Conservation (phyloP, 495 filamentous ascomycete species). For the Aspergillus indologenus region DNA sequence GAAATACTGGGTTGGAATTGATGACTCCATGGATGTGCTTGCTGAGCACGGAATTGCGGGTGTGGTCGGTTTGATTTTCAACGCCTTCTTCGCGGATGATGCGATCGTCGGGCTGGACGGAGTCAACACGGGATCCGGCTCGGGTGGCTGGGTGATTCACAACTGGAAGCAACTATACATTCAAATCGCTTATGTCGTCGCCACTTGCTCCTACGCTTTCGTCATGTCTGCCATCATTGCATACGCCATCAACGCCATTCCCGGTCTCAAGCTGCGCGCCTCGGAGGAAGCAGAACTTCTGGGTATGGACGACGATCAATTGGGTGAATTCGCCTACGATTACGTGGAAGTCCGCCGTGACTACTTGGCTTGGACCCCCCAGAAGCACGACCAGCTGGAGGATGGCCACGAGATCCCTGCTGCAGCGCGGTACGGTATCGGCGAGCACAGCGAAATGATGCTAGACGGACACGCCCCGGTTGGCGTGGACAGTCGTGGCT, state of each 20-base stretch:
- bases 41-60: slow-evolving; percentile 96
- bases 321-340: slow-evolving; percentile 98
- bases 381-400: slow-evolving; percentile 61
- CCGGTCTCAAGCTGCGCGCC: slow-evolving; percentile 87
- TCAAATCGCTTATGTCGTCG: slow-evolving; percentile 86
- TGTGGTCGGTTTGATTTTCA: slow-evolving; percentile 89
- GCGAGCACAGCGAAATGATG: slow-evolving; percentile 71
- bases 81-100: slow-evolving; percentile 81
- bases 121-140: slow-evolving; percentile 70
- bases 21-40: slow-evolving; percentile 97
- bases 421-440: slow-evolving; percentile 76
- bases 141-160: slow-evolving; percentile 83
- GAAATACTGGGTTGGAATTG: slow-evolving; percentile 93
- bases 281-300: slow-evolving; percentile 95
- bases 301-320: slow-evolving; percentile 98
- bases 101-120: slow-evolving; percentile 94
- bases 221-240: slow-evolving; percentile 81
- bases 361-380: slow-evolving; percentile 95
- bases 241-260: slow-evolving; percentile 78
- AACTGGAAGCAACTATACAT: slow-evolving; percentile 89
- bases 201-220: slow-evolving; percentile 73
- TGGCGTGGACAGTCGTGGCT: slow-evolving; percentile 43
- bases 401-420: slow-evolving; percentile 63
- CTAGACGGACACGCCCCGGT: slow-evolving; percentile 56
- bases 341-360: slow-evolving; percentile 98